These are phyloP conservation scores for Cairneyella variabilis DNA, from an alignment of 495 filamentous ascomycete species.

Conservation along the genomic window DNA sequence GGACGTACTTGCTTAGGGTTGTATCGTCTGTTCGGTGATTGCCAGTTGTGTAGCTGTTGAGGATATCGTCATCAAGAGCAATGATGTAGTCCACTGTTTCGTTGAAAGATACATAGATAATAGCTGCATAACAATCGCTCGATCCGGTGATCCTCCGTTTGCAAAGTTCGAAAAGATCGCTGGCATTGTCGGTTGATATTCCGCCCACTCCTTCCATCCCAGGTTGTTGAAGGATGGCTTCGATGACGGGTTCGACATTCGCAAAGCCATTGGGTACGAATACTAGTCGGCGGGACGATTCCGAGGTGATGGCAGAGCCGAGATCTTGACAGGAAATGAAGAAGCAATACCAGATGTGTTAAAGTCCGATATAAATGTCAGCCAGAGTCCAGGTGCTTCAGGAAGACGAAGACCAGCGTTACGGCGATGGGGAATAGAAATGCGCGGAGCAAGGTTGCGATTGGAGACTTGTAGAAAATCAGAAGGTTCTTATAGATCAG, in stretches of 20 bases:
- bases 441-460: constrained; percentile 15
- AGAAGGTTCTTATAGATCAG: constrained; percentile 24
- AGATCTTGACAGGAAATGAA: too few species aligned
- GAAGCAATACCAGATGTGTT: constrained; percentile 4
- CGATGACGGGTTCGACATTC: constrained; percentile 11
- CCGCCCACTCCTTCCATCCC: constrained; percentile 1
- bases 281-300: constrained; percentile 8
- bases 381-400: constrained; percentile 3
- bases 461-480: constrained; percentile 19
- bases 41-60: neutral
- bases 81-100: constrained; percentile 19
- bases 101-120: constrained; percentile 17
- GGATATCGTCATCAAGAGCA: constrained; percentile 10
- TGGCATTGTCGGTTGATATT: constrained; percentile 1
- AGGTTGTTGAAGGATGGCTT: constrained; percentile 9
- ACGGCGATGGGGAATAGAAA: constrained; percentile 21
- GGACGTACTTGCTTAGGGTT: neutral
- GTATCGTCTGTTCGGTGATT: constrained; percentile 10
- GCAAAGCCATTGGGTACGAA: constrained; percentile 21
- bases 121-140: constrained; percentile 23
- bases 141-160: constrained; percentile 8
- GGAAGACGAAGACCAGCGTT: constrained; percentile 14
- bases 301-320: constrained; percentile 4
- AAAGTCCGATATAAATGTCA: constrained; percentile 1
- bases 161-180: constrained; percentile 20